Evolutionary conservation across 1,139 yeast genomes (phyloP).

Genomic region (Geotrichum carabidarum): DNA sequence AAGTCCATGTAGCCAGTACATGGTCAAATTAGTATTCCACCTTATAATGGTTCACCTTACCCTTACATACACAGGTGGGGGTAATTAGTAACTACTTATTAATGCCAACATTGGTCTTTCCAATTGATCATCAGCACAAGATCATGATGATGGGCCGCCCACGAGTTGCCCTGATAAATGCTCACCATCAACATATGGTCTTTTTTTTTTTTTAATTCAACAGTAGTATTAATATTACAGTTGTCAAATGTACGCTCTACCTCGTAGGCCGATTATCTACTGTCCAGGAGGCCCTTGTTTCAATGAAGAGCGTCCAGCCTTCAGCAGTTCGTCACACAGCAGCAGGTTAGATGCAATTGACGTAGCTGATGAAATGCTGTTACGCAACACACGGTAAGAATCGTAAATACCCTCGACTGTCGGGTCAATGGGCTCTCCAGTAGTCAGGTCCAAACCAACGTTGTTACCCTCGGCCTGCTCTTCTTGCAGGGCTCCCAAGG

Average conservation of each 20-base stretch:
- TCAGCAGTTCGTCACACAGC: slow-evolving; percentile 89
- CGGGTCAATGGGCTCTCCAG: slow-evolving; percentile 97
- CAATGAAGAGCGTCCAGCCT: slow-evolving; percentile 91
- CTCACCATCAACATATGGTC: too few relatives aligned
- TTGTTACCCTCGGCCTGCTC: slow-evolving; percentile 75
- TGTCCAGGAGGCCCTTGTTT: slow-evolving; percentile 44
- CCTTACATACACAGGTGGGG: too few relatives aligned
- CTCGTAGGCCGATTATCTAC: neutral
- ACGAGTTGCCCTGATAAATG: too few relatives aligned
- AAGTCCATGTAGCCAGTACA: too few relatives aligned
- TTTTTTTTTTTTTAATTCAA: neutral
- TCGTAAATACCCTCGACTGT: slow-evolving; percentile 95
- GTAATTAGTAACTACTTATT: too few relatives aligned
- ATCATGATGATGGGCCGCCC: too few relatives aligned
- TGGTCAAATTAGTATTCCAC: too few relatives aligned
- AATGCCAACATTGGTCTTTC: too few relatives aligned
- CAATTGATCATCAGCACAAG: too few relatives aligned
- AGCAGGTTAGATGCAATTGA: slow-evolving; percentile 91
- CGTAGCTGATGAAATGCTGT: slow-evolving; percentile 86
- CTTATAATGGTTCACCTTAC: too few relatives aligned
- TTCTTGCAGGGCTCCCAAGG: slow-evolving; percentile 85
- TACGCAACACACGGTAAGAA: slow-evolving; percentile 86
- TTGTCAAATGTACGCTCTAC: neutral
- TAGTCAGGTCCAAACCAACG: slow-evolving; percentile 83
- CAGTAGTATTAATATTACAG: neutral